Evolutionary conservation across 352 stramenopile genomes (phyloP), one percentile per base, ranked within the genome.

Genomic region (Phytophthora tubulina): DNA sequence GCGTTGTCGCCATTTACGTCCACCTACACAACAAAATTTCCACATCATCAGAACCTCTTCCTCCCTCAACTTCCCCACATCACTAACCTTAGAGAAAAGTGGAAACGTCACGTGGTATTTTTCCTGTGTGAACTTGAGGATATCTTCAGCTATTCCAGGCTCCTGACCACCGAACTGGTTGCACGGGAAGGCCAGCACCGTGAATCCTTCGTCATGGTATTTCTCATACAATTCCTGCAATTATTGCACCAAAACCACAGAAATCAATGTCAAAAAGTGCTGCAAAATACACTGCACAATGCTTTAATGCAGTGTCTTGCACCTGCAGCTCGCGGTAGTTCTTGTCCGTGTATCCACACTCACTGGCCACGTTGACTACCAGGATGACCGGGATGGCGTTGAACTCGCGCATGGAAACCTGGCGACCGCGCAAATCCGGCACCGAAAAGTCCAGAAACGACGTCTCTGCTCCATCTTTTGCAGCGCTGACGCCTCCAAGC

Each of bases 111-210:
- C 85, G 30, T 86, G 82, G 63, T 95, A 94, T 15, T 80, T 80
- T 11, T 91, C 80, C 61, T 90, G 65, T 0, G 86, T 82, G 64
- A 96, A 98, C 39, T 86, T 70, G 60, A 93, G 61, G 70, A 97
- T 97, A 39, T 95, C 78, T 6, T 78, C 67, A 8, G 89, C 54
- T 1, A 73, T 82, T 33, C 87, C 79, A 6, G 91, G 86, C 76
- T 99, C 95, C 75, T 99, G 94, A 9, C 79, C 61, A 15, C 94
- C 95, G 77, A 99, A 99, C 74, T 99, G 96, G 80, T 99, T 98
- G 88, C 96, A 98, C 6, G 96, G 96, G 80, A 99, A 98, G 17
- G 83, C 94, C 38, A 99, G 75, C 69, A 99, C 94, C 73, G 88
- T 87, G 42, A 98, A 82, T 1, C 89, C 89, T 45, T 81, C 56